These are phyloP conservation scores for Bidens hawaiensis DNA, from an alignment of 140 eudicot genomes.

Conservation along the genomic window DNA sequence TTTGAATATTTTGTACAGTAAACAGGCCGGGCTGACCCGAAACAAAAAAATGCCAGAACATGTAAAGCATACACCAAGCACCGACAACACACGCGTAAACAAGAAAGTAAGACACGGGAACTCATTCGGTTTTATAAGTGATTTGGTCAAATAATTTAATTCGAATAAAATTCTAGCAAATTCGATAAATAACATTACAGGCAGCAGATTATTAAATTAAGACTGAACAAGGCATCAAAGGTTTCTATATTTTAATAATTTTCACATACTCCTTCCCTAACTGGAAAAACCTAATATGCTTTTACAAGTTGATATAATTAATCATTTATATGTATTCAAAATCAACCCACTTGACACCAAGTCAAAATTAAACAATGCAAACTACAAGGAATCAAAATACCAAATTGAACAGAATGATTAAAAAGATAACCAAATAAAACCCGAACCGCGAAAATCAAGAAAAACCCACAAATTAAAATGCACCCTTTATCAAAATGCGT, in stretches of 20 bases:
- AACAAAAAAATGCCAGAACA: background rate
- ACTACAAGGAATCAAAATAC: background rate
- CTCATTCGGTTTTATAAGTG: background rate
- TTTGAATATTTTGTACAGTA: background rate
- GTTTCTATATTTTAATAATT: conserved; percentile 1
- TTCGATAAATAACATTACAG: background rate
- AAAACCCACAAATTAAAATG: too few species aligned
- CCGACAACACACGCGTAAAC: background rate
- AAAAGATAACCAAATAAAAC: background rate
- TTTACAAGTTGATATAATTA: background rate
- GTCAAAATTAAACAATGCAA: conserved; percentile 11
- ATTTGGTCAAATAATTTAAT: background rate
- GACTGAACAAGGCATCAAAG: conserved; percentile 12
- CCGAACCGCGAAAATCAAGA: too few species aligned
- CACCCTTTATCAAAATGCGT: too few species aligned
- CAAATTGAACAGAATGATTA: background rate
- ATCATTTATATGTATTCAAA: background rate
- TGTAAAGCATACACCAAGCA: background rate
- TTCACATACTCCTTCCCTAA: conserved; percentile 7
- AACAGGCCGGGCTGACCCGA: background rate
- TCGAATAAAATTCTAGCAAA: background rate
- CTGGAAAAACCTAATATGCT: conserved; percentile 17
- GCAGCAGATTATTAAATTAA: background rate
- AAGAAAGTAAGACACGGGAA: background rate
- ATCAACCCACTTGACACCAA: background rate